phyloP scores from a whole-genome alignment of 805 yeast genomes.

The Saturnispora ahearnii region DNA sequence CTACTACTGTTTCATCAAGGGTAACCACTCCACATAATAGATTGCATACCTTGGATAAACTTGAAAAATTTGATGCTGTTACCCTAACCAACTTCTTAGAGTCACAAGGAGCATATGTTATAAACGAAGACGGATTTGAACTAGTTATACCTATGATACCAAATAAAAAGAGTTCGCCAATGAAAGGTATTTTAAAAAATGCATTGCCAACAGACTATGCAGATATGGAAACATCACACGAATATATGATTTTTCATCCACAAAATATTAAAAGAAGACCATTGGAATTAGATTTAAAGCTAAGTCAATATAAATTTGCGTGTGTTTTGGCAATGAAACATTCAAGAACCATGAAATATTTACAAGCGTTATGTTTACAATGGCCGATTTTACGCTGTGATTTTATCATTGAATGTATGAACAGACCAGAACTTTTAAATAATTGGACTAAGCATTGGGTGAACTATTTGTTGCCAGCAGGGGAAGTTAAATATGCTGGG shows the following conservation, averaged over 20 bases:
- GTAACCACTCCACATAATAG: conserved; percentile 3
- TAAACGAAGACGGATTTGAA: conserved; percentile 11
- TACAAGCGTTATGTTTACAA: conserved; percentile 69
- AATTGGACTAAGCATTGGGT: conserved; percentile 34
- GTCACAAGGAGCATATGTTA: conserved; percentile 9
- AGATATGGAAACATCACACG: not conserved
- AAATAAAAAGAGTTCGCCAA: not conserved
- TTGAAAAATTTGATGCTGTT: not conserved
- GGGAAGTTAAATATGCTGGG: conserved; percentile 36
- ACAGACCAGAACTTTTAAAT: conserved; percentile 8
- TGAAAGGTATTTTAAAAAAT: not conserved
- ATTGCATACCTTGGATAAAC: conserved; percentile 1
- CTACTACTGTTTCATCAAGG: conserved; percentile 7
- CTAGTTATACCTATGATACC: conserved; percentile 4
- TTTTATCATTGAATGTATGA: conserved; percentile 45
- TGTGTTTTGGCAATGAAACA: conserved; percentile 55
- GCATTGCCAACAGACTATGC: not conserved
- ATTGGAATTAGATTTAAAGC: not conserved
- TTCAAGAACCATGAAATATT: conserved; percentile 62
- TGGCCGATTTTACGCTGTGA: conserved; percentile 72
- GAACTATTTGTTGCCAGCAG: conserved; percentile 61
- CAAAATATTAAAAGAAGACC: not conserved
- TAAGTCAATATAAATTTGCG: conserved; percentile 37
- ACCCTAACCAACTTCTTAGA: conserved; percentile 5
- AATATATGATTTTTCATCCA: not conserved